A percentile compares a stretch with the other conserved stretches of the same genome.
phyloP scores from a whole-genome alignment of 2,329 filamentous ascomycete species.

The Elsinoe perseae region DNA sequence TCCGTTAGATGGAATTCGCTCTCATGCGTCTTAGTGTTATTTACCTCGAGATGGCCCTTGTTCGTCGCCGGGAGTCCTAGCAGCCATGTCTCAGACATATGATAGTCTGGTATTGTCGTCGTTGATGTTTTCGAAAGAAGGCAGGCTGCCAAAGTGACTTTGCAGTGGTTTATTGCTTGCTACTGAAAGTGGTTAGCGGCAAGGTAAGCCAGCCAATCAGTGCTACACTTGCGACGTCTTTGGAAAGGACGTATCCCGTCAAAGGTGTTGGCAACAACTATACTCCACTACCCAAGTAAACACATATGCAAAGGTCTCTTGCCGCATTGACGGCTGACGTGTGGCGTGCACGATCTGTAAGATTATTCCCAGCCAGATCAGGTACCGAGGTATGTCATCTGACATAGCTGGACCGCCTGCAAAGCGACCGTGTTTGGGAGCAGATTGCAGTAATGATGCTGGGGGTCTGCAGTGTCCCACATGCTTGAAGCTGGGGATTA shows the following conservation, averaged over 20 bases:
- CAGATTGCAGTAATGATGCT: slow-evolving; percentile 79
- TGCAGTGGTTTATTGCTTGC: neutral
- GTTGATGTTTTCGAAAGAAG: neutral
- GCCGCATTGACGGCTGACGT: no score
- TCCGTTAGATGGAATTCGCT: neutral
- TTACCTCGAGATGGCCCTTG: neutral
- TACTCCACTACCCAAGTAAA: neutral
- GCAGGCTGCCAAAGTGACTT: neutral
- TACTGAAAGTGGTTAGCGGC: neutral
- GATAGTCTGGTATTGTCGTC: neutral
- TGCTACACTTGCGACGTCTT: neutral
- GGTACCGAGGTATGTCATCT: neutral
- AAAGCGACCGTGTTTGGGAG: slow-evolving; percentile 54
- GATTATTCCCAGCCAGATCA: no score
- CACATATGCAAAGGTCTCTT: no score
- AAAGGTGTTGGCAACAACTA: slow-evolving; percentile 2
- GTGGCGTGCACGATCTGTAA: neutral
- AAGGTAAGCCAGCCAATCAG: neutral
- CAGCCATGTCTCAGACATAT: slow-evolving; percentile 1
- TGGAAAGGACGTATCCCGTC: neutral
- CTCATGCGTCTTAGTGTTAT: neutral
- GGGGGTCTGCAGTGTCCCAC: slow-evolving; percentile 86
- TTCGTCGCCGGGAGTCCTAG: neutral
- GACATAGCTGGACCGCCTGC: neutral
- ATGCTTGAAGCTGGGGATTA: slow-evolving; percentile 72